Evolutionary conservation across 495 filamentous ascomycete species (phyloP).

Genomic region (Aspergillus nidulans): DNA sequence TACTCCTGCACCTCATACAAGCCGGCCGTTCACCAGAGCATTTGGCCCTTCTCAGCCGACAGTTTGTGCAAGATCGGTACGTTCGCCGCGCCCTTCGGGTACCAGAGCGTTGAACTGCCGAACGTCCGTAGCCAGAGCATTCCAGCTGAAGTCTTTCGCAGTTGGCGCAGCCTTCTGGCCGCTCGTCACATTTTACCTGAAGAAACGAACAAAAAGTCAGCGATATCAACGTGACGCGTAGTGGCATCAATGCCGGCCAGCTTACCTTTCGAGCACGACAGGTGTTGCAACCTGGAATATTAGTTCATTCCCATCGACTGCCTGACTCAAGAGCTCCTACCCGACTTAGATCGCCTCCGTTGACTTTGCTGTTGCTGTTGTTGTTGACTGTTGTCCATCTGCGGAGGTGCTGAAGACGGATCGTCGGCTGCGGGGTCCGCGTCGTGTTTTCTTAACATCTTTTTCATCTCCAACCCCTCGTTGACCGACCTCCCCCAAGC

Average conservation of each 20-base stretch:
- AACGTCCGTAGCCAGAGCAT: constrained; percentile 9
- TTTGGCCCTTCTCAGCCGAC: constrained; percentile 29
- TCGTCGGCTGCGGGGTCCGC: constrained; percentile 6
- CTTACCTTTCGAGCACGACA: constrained; percentile 11
- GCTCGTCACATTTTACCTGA: constrained; percentile 32
- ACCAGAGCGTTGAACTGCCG: background rate
- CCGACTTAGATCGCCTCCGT: constrained; percentile 1
- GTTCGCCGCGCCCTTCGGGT: constrained; percentile 19
- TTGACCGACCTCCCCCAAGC: background rate
- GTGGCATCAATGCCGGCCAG: background rate
- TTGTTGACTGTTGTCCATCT: constrained; percentile 1
- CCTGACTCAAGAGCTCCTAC: background rate
- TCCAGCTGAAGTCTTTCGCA: constrained; percentile 23
- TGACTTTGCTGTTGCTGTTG: background rate
- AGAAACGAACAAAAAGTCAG: background rate
- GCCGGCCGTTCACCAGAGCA: constrained; percentile 32
- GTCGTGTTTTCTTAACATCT: background rate
- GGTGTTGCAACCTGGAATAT: constrained; percentile 2
- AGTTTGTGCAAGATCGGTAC: constrained; percentile 31
- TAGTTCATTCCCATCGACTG: background rate
- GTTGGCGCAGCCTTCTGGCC: constrained; percentile 24
- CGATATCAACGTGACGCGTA: background rate
- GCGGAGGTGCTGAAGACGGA: background rate
- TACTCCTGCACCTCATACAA: constrained; percentile 27
- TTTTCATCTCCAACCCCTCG: background rate